phyloP scores from a whole-genome alignment of 2,329 filamentous ascomycete genomes.

The Cadophora luteo-olivacea region DNA sequence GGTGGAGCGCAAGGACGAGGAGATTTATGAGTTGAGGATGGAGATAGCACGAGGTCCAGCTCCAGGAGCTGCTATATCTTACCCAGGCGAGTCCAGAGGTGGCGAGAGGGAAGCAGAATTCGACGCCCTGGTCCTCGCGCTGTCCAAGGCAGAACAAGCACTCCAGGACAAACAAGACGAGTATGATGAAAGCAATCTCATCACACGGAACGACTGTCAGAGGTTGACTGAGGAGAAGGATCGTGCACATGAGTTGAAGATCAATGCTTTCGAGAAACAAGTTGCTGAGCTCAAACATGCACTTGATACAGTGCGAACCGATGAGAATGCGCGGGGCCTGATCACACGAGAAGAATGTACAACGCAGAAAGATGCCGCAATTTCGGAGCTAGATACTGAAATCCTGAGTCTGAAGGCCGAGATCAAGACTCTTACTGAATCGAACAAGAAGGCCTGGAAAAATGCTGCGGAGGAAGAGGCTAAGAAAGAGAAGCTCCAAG shows the following conservation, averaged over 20 bases:
- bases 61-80: background rate
- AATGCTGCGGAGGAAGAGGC: background rate
- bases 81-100: background rate
- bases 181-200: background rate
- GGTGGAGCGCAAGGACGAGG: background rate
- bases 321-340: background rate
- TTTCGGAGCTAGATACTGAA: background rate
- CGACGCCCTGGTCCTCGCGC: background rate
- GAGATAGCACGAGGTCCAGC: background rate
- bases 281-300: background rate
- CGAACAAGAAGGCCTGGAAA: background rate
- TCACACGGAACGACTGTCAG: background rate
- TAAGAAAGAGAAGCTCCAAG: background rate
- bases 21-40: background rate
- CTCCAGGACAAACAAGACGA: background rate
- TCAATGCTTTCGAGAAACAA: background rate
- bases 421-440: background rate
- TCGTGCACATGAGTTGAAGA: background rate
- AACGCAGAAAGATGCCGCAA: background rate
- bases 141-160: background rate
- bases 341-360: background rate
- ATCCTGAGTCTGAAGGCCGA: background rate
- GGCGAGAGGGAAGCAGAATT: background rate
- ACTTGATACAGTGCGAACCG: background rate
- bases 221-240: background rate